A percentile compares a stretch with the other conserved stretches of the same genome.
phyloP scores from a whole-genome alignment of 441 rosid species.

The Lagerstroemia fauriei region DNA sequence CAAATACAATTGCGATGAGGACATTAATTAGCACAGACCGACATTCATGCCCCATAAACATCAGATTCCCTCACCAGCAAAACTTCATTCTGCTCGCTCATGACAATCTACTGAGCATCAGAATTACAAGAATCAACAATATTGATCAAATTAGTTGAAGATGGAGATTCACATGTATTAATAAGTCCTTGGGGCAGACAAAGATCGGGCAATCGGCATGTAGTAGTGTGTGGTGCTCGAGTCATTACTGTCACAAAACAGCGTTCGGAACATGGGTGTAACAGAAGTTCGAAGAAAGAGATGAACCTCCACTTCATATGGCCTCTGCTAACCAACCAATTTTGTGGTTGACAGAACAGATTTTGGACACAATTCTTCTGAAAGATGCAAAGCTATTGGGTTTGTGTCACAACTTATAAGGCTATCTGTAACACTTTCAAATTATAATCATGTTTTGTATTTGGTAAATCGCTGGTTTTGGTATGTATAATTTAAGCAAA shows the following conservation, averaged over 20 bases:
- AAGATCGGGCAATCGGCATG: background rate
- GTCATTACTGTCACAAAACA: background rate
- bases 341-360: no score
- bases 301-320: no score
- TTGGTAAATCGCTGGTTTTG: background rate
- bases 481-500: background rate
- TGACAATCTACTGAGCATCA: background rate
- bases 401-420: no score
- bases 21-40: background rate
- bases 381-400: no score
- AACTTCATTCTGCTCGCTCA: background rate
- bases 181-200: background rate
- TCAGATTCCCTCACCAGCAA: background rate
- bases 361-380: no score
- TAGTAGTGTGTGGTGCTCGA: background rate
- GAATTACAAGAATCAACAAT: background rate
- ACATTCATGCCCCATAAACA: background rate
- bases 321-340: no score
- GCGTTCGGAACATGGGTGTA: background rate
- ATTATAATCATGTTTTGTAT: background rate
- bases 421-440: no score
- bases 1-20: background rate
- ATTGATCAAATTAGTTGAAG: background rate
- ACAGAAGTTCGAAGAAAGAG: no score
- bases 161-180: background rate